These are phyloP conservation scores for Pleurotus cornucopiae DNA, from an alignment of 768 basidiomycete species.

Conservation along the genomic window DNA sequence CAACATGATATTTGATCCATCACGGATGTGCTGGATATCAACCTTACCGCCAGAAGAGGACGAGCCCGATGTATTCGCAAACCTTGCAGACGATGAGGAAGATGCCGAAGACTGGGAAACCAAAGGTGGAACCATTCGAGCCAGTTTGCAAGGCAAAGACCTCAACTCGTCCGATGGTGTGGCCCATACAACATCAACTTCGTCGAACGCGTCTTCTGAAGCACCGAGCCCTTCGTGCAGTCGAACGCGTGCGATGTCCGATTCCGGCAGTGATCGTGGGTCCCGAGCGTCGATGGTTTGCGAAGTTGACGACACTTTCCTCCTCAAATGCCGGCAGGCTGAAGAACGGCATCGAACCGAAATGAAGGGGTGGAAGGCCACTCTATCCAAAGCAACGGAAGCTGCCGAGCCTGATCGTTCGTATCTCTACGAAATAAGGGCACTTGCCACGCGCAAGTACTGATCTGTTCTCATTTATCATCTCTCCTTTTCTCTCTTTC, in stretches of 20 bases:
- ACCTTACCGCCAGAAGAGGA: constrained; percentile 83
- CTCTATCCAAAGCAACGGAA: constrained; percentile 20
- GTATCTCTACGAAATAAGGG: constrained; percentile 77
- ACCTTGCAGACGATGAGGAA: constrained; percentile 88
- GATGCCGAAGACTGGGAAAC: constrained; percentile 68
- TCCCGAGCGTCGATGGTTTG: constrained; percentile 76
- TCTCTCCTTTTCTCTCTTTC: constrained; percentile 12
- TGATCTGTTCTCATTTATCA: constrained; percentile 23
- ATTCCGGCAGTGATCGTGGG: constrained; percentile 75
- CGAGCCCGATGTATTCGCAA: constrained; percentile 94
- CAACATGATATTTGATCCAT: constrained; percentile 96
- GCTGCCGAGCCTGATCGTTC: constrained; percentile 51
- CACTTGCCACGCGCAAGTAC: constrained; percentile 82
- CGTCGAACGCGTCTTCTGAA: constrained; percentile 29
- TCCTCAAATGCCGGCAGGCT: constrained; percentile 67
- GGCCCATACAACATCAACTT: constrained; percentile 22
- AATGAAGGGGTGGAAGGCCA: constrained; percentile 75
- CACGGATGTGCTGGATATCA: constrained; percentile 94
- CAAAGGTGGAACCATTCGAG: constrained; percentile 78
- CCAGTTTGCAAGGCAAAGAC: constrained; percentile 32
- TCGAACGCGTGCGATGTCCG: constrained; percentile 64
- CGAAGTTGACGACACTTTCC: constrained; percentile 73
- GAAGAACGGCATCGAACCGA: constrained; percentile 81
- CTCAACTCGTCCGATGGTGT: constrained; percentile 26
- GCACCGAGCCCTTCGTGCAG: constrained; percentile 59